phyloP scores from a whole-genome alignment of 305 asterid genomes.

The Nicotiana rustica region DNA sequence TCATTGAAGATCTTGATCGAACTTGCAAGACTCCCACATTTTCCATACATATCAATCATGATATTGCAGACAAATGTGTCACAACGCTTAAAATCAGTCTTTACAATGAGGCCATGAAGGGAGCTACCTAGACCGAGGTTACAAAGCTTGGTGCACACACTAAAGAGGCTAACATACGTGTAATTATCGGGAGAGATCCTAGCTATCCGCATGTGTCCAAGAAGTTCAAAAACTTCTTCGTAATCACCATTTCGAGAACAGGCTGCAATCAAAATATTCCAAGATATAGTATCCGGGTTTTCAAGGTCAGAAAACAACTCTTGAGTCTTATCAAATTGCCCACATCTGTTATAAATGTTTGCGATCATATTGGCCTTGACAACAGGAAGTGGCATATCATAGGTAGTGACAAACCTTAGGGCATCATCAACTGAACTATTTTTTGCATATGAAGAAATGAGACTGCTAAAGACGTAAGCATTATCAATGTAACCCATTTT shows the following conservation, averaged over 20 bases:
- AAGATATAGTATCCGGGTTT: constrained; percentile 63
- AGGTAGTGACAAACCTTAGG: constrained; percentile 42
- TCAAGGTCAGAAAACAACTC: constrained; percentile 57
- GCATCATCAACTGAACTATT: constrained; percentile 52
- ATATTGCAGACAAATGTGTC: constrained; percentile 62
- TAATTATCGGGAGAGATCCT: constrained; percentile 56
- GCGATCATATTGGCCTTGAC: constrained; percentile 55
- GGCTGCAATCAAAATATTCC: constrained; percentile 71
- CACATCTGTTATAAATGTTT: constrained; percentile 55
- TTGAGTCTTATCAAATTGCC: constrained; percentile 63
- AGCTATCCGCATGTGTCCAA: constrained; percentile 56
- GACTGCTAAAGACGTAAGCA: constrained; percentile 53
- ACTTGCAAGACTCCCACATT: constrained; percentile 59
- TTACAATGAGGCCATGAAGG: constrained; percentile 54
- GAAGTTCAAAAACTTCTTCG: constrained; percentile 59
- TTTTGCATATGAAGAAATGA: constrained; percentile 55
- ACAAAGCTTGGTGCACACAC: constrained; percentile 55
- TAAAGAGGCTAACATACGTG: constrained; percentile 64
- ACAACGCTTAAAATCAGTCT: constrained; percentile 43
- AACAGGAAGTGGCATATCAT: constrained; percentile 43
- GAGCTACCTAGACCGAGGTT: constrained; percentile 67
- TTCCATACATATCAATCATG: constrained; percentile 67
- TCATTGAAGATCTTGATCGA: constrained; percentile 53
- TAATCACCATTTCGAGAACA: constrained; percentile 69
- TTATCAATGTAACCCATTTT: constrained; percentile 56